Base-by-base conservation (phyloP, 2,329 filamentous ascomycete species). In the Cyphellophora europaea region DNA sequence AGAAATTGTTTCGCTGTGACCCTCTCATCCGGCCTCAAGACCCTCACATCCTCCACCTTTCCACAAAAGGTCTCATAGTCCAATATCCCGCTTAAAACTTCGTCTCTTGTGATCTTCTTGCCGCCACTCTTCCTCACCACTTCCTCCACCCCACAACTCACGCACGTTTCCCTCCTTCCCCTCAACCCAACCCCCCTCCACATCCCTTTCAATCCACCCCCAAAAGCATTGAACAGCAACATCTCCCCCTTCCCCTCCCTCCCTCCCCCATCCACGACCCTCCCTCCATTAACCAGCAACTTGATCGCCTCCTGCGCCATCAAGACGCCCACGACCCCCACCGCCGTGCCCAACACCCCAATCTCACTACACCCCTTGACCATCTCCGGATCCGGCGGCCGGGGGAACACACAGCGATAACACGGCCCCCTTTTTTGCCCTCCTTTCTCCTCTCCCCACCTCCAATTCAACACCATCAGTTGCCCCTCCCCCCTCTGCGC, bases 1-100 rank as follows among this genome's bases (percentile, higher is more conserved):
- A 66, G 62, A 48, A 85, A 88, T 4, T 79, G 69, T 0, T 58
- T 49, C 0, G 77, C 77, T 0, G 76, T 72, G 19, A 94, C 69
- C 6, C 87, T 72, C 47, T 91, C 81, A 1, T 77, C 67, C 0
- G 74, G 60, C 5, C 50, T 53, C 1, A 94, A 66, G 3, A 81
- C 43, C 6, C 65, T 59, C 12, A 80, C 62, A 0, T 76, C 70
- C 32, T 54, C 53, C 1, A 61, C 56, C 1, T 75, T 68, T 4
- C 88, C 87, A 53, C 89, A 96, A 53, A 96, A 95, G 34, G 80
- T 76, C 1, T 82, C 71, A 53, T 96, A 96, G 53, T 95, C 85
- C 30, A 88, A 64, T 4, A 74, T 78, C 0, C 82, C 80, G 0
- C 68, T 70, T 13, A 57, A 63, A 33, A 94, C 59, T 5, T 69